Evolutionary conservation across 768 basidiomycete genomes (phyloP), one percentile per base, ranked within the genome.

Genomic region (Mycena pura): DNA sequence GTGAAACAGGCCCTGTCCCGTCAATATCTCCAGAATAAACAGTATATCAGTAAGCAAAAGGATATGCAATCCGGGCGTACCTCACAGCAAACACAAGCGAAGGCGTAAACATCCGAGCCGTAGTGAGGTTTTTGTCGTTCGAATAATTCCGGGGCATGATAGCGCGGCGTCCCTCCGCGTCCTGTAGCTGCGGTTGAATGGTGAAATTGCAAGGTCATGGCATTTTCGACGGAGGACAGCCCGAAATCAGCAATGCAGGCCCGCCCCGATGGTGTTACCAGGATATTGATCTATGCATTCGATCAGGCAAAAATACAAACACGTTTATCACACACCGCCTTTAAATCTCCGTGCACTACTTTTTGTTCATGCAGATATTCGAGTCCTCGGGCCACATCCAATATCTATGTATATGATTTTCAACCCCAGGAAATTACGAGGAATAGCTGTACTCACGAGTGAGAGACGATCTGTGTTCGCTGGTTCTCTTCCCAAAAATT

Each of bases 241-340:
- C n/a, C n/a, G n/a, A n/a, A n/a, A n/a, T n/a, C n/a, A n/a, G n/a
- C n/a, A n/a, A n/a, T n/a, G n/a, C n/a, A n/a, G n/a, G n/a, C n/a
- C 32, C 72, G 70, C 11, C 73, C 74, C 14, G 70, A 57, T 4
- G 63, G 69, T 7, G 78, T 78, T 15, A 84, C 73, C 25, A 84
- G 73, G 45, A 85, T 80, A 59, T 84, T 84, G 8, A 69, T 70
- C 81, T 83, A 53, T 0, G 28, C 13, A 21, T 28, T n/a, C n/a
- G n/a, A 10, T 22, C 45, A 22, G 13, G 32, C 6, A 21, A n/a
- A 39, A 7, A 27, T 3, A 11, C 11, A 14, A 25, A 2, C 15
- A 38, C 13, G 2, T 27, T 7, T 34, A 15, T 2, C 9, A 40
- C 52, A 2, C 29, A 68, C 67, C 17, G 41, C 58, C 39, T 68